Evolutionary conservation across 129 eudicot genomes (phyloP).

Genomic region (Ambrosia trifida): DNA sequence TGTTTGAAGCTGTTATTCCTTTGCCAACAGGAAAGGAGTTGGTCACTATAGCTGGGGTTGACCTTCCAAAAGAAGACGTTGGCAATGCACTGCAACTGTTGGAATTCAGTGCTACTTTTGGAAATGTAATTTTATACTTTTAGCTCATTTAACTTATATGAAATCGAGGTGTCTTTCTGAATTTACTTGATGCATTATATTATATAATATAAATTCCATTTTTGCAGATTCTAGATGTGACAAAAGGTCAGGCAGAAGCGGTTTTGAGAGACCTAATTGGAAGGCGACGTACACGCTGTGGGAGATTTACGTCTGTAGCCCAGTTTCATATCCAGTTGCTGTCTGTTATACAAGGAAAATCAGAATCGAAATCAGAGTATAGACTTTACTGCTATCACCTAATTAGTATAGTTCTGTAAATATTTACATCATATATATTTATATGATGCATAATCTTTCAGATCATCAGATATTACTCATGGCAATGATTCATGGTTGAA

Average conservation of each 20-base stretch:
- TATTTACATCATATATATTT: conserved; percentile 13
- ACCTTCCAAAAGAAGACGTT: conserved; percentile 64
- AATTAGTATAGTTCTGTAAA: background rate
- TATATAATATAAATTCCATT: background rate
- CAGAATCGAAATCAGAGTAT: conserved; percentile 46
- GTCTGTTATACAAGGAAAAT: conserved; percentile 51
- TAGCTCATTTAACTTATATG: background rate
- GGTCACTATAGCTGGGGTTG: conserved; percentile 58
- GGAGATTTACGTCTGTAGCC: conserved; percentile 54
- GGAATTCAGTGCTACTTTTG: conserved; percentile 85
- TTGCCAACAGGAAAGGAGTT: conserved; percentile 64
- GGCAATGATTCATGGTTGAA: conserved; percentile 61
- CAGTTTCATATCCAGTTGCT: conserved; percentile 71
- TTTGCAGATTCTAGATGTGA: conserved; percentile 60
- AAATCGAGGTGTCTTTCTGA: background rate
- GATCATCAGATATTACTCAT: conserved; percentile 46
- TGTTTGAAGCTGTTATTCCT: conserved; percentile 28
- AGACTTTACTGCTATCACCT: conserved; percentile 11
- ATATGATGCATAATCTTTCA: conserved; percentile 28
- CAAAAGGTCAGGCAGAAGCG: conserved; percentile 62
- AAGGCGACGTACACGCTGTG: conserved; percentile 53
- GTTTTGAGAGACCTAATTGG: conserved; percentile 63
- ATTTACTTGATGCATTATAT: background rate
- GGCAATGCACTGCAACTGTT: conserved; percentile 85
- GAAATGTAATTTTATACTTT: conserved; percentile 55